Base-by-base conservation (phyloP, 192 early-diverging fungal genomes). In the Gonapodya sp. region DNA sequence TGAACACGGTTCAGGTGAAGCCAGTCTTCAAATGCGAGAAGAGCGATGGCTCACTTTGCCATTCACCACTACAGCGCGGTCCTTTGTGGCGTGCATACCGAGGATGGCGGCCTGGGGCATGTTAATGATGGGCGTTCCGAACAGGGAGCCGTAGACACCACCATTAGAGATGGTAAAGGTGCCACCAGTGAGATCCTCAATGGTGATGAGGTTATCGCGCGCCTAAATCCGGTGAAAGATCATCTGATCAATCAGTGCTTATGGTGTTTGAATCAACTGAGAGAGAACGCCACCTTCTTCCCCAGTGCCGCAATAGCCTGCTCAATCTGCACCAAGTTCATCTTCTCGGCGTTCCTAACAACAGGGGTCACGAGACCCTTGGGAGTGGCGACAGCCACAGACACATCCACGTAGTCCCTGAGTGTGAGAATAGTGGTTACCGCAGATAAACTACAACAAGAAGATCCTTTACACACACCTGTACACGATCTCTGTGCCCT, bases 111-210 rank as follows among this genome's bases (percentile, higher is more conserved):
- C 90, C 86, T 99, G 97, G 78, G 97, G 97, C 85, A 93, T 87
- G 89, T 99, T 99, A 86, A 99, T 97, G 85, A 99, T 98, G 78
- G 97, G 97, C 16, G 97, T 99, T 46, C 97, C 97, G 85, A 92
- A 93, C 80, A 99, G 87, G 34, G 97, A 99, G 36, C 97, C 97
- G 86, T 96, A 99, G 37, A 98, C 95, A 73, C 97, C 97, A 80
- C 97, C 97, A 91, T 99, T 99, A 36, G 96, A 97, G 79, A 99
- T 96, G 81, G 97, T 99, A 86, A 99, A 99, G 77, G 97, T 99
- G 81, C 97, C 97, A 36, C 97, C 97, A 73, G 94, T 89, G 91
- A 99, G 91, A 85, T 99, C 97, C 89, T 99, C 97, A 83, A 99
- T 93, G 31, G 96, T 93, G 88, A 99, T 95, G 83, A 92, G 93